Evolutionary conservation across 2,329 filamentous ascomycete genomes (phyloP).

Genomic region (Hypomyces rosellus): DNA sequence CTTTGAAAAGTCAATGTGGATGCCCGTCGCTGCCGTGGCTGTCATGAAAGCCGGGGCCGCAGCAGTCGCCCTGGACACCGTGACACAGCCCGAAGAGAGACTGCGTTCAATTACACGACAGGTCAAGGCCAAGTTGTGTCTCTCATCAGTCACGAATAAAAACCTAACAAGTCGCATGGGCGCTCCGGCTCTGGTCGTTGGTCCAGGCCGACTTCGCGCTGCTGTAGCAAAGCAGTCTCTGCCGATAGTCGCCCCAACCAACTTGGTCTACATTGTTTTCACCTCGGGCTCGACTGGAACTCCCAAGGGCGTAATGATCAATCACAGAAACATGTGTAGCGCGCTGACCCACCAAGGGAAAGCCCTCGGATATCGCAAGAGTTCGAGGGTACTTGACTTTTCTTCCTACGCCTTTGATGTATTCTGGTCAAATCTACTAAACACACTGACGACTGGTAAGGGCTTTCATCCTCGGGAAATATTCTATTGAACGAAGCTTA

Average conservation of each 20-base stretch:
- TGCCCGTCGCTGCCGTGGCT: no score
- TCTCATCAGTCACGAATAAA: no score
- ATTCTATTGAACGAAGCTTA: no score
- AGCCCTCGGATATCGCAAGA: neutral
- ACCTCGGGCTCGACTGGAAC: slow-evolving; percentile 45
- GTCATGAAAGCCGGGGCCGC: no score
- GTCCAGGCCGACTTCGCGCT: neutral
- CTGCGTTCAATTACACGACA: no score
- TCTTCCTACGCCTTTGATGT: slow-evolving; percentile 17
- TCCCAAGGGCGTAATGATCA: slow-evolving; percentile 40
- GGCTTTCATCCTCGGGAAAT: no score
- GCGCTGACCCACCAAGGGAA: slow-evolving; percentile 2
- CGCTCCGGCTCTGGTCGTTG: no score
- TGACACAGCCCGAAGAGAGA: no score
- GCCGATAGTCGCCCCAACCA: neutral
- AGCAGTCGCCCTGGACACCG: no score
- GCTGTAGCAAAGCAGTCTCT: slow-evolving; percentile 8
- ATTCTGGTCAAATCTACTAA: neutral
- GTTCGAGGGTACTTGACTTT: slow-evolving; percentile 14
- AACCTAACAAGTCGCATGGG: no score
- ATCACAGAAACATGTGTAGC: slow-evolving; percentile 1
- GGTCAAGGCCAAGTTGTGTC: no score
- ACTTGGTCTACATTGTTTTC: slow-evolving; percentile 36
- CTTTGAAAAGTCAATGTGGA: slow-evolving; percentile 31
- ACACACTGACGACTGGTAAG: no score